phyloP scores from a whole-genome alignment of 345 rosid genomes.

The Aethionema arabicum region DNA sequence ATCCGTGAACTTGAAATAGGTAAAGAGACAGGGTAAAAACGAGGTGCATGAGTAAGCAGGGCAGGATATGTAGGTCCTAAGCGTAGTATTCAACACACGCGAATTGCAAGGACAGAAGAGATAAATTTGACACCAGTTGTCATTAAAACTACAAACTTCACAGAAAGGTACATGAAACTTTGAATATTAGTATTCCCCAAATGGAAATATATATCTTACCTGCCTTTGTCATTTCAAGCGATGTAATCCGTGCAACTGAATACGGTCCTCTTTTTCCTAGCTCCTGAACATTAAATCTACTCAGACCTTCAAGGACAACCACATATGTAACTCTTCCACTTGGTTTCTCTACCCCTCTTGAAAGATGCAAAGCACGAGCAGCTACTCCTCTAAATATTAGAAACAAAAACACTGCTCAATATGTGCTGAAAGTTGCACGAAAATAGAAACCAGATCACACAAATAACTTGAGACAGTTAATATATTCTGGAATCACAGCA shows the following conservation, averaged over 20 bases:
- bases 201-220: conserved; percentile 49
- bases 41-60: conserved; percentile 2
- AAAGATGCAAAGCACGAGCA: conserved; percentile 95
- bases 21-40: background rate
- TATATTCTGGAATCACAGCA: conserved; percentile 1
- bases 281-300: conserved; percentile 93
- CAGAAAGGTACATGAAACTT: background rate
- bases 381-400: conserved; percentile 76
- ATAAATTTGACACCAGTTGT: background rate
- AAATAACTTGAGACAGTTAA: background rate
- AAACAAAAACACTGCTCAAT: conserved; percentile 17
- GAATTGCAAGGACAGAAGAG: conserved; percentile 1
- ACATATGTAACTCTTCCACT: conserved; percentile 98
- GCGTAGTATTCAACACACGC: background rate
- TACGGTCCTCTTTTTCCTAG: conserved; percentile 88
- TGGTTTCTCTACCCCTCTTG: conserved; percentile 99
- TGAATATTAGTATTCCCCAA: background rate
- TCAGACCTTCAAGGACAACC: conserved; percentile 96
- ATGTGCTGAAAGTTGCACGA: conserved; percentile 10
- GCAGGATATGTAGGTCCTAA: background rate
- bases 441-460: conserved; percentile 19
- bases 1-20: conserved; percentile 4
- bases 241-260: conserved; percentile 79
- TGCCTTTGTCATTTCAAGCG: conserved; percentile 85
- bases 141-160: conserved; percentile 1